These are phyloP conservation scores for Didymella pomorum DNA, from an alignment of 2,329 filamentous ascomycete genomes.

Conservation along the genomic window DNA sequence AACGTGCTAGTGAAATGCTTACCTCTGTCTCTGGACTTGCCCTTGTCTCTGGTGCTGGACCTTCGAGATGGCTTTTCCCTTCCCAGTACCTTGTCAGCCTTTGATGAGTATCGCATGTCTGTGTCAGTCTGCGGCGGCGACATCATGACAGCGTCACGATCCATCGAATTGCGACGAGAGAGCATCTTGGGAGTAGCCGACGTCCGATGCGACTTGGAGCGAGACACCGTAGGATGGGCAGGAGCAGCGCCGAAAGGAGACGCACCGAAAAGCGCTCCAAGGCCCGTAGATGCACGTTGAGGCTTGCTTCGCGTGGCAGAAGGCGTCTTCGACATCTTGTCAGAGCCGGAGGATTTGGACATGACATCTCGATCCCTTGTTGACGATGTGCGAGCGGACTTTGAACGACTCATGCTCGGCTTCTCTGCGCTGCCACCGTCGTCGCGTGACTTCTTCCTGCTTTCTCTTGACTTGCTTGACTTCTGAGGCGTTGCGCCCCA, in stretches of 20 bases:
- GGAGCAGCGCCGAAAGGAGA: slow-evolving; percentile 49
- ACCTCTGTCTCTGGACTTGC: slow-evolving; percentile 62
- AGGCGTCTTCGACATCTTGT: slow-evolving; percentile 65
- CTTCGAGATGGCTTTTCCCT: slow-evolving; percentile 56
- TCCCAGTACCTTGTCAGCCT: slow-evolving; percentile 81
- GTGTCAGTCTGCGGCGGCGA: slow-evolving; percentile 76
- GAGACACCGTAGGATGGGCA: slow-evolving; percentile 58
- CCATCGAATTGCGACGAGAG: slow-evolving; percentile 74
- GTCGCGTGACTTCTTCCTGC: slow-evolving; percentile 44
- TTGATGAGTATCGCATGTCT: slow-evolving; percentile 68
- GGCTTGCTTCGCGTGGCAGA: slow-evolving; percentile 58
- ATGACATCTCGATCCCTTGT: slow-evolving; percentile 67
- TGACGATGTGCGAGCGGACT: slow-evolving; percentile 60
- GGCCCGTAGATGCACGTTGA: slow-evolving; percentile 65
- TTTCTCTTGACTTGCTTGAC: slow-evolving; percentile 53
- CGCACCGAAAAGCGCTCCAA: slow-evolving; percentile 68
- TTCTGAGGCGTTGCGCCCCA: slow-evolving; percentile 66
- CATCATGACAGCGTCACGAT: slow-evolving; percentile 69
- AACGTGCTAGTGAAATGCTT: slow-evolving; percentile 38
- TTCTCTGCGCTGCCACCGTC: slow-evolving; percentile 46
- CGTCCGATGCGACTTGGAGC: slow-evolving; percentile 73
- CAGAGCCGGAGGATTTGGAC: slow-evolving; percentile 76
- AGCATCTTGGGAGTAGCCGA: slow-evolving; percentile 64
- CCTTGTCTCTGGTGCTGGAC: slow-evolving; percentile 53
- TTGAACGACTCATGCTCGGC: slow-evolving; percentile 61